Percentiles rank a stretch among this genome's conserved stretches.
Evolutionary conservation across 192 early-diverging fungal species (phyloP).

Genomic region (Coemansia umbellata): DNA sequence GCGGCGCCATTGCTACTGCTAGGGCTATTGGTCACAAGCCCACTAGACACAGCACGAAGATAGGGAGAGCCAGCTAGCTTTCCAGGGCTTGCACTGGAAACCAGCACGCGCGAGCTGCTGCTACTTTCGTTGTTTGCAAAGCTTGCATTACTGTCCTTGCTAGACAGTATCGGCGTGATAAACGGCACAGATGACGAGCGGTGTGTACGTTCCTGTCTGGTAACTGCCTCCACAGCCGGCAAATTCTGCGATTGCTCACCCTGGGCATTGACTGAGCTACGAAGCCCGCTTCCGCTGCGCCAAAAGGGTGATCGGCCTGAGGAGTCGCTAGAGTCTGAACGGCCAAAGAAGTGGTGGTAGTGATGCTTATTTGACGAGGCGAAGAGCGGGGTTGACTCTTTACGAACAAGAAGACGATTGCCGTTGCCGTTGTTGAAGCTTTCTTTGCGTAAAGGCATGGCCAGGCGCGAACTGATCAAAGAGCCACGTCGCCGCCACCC

Average conservation of each 20-base stretch:
- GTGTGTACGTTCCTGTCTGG: constrained; percentile 35
- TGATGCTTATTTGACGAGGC: constrained; percentile 1
- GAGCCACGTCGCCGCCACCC: constrained; percentile 50
- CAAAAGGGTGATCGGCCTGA: constrained; percentile 25
- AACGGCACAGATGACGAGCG: constrained; percentile 50
- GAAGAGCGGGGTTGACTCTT: constrained; percentile 39
- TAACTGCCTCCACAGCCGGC: neutral
- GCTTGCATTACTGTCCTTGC: neutral
- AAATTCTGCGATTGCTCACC: neutral
- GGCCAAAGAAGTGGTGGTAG: constrained; percentile 13
- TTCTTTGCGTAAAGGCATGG: constrained; percentile 28
- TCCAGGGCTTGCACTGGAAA: neutral
- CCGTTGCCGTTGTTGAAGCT: constrained; percentile 2
- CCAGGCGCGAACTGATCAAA: constrained; percentile 33
- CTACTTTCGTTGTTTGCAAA: neutral
- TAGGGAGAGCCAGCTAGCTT: constrained; percentile 35
- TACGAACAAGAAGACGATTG: constrained; percentile 20
- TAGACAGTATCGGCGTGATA: constrained; percentile 22
- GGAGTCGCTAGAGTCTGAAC: constrained; percentile 16
- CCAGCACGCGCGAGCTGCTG: neutral
- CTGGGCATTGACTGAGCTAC: constrained; percentile 9
- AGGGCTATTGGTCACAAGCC: constrained; percentile 8
- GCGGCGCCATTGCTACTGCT: constrained; percentile 1
- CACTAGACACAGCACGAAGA: constrained; percentile 39
- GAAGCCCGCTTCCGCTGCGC: constrained; percentile 23